Conservation (phyloP, 2,329 filamentous ascomycete species). For the Fusarium torulosum region DNA sequence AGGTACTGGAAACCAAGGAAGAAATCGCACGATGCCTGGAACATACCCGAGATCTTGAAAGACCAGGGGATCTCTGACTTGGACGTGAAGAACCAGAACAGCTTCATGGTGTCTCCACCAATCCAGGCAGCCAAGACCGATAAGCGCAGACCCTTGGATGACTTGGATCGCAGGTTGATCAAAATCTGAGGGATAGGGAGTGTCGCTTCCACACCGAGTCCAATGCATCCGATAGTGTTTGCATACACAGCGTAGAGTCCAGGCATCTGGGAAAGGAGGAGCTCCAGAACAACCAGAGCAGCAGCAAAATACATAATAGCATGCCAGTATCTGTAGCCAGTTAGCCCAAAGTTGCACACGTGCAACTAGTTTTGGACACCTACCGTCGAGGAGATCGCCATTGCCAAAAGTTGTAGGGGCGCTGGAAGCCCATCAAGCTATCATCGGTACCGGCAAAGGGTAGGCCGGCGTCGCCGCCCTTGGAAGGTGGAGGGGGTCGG, state of each 20-base stretch:
- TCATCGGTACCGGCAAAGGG: slow-evolving; percentile 71
- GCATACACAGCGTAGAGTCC: slow-evolving; percentile 75
- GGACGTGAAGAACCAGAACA: slow-evolving; percentile 85
- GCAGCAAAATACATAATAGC: slow-evolving; percentile 77
- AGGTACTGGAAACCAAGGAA: slow-evolving; percentile 81
- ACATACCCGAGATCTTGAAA: slow-evolving; percentile 85
- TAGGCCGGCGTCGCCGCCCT: slow-evolving; percentile 69
- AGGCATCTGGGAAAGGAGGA: slow-evolving; percentile 72
- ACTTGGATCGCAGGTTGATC: slow-evolving; percentile 74
- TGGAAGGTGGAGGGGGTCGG: slow-evolving; percentile 69
- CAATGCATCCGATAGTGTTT: slow-evolving; percentile 76
- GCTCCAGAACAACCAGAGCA: slow-evolving; percentile 71
- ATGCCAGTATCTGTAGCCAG: slow-evolving; percentile 75
- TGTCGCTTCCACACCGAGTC: slow-evolving; percentile 82
- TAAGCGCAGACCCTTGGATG: slow-evolving; percentile 81
- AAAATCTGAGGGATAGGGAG: slow-evolving; percentile 84
- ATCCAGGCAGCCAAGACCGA: slow-evolving; percentile 84
- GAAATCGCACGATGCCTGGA: slow-evolving; percentile 82
- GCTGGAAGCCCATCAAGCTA: slow-evolving; percentile 55
- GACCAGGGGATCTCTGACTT: slow-evolving; percentile 77
- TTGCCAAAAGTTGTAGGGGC: slow-evolving; percentile 86
- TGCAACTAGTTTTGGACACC: slow-evolving; percentile 46
- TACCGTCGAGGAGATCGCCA: slow-evolving; percentile 79
- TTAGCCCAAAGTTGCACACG: neutral
- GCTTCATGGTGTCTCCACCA: slow-evolving; percentile 85